Percentiles rank a stretch among this genome's conserved stretches.
Conservation (phyloP, 2,329 filamentous ascomycete genomes). For the Plectosphaerella cucumerina region DNA sequence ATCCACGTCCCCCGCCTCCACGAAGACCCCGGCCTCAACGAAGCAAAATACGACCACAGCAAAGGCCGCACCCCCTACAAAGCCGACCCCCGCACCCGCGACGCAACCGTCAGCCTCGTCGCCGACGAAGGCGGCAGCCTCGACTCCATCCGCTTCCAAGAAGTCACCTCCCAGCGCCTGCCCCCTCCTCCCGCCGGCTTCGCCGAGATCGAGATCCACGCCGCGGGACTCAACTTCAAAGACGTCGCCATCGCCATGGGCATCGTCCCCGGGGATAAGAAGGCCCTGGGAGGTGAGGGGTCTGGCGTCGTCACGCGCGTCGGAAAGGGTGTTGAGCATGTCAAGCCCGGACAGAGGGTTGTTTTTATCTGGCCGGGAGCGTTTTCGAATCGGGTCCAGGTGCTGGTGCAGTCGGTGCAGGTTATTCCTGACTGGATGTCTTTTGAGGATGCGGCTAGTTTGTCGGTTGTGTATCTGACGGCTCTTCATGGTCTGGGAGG, state of each 20-base stretch:
- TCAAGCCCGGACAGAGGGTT: not conserved
- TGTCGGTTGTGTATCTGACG: not conserved
- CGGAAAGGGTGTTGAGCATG: not conserved
- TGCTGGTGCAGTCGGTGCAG: not conserved
- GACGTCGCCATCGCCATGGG: slow-evolving; percentile 16
- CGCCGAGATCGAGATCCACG: slow-evolving; percentile 19
- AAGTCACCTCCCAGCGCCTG: not conserved
- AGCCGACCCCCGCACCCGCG: not conserved
- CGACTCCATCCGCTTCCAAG: too few species aligned
- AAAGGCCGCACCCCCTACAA: not conserved
- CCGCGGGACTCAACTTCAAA: slow-evolving; percentile 9
- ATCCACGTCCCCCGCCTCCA: slow-evolving; percentile 4
- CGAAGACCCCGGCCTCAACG: slow-evolving; percentile 3
- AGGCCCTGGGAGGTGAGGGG: slow-evolving; percentile 13
- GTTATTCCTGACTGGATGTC: slow-evolving; percentile 1
- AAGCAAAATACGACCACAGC: not conserved
- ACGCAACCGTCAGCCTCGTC: not conserved
- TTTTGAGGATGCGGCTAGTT: slow-evolving; percentile 1
- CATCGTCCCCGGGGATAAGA: slow-evolving; percentile 7
- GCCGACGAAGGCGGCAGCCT: not conserved
- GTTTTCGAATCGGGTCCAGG: slow-evolving; percentile 10
- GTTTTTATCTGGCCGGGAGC: not conserved
- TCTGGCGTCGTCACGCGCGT: not conserved
- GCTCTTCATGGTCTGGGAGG: slow-evolving; percentile 15
- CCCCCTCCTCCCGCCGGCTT: slow-evolving; percentile 6